These are phyloP conservation scores for Coemansia sp. DNA, from an alignment of 192 early-diverging fungal genomes.

Conservation along the genomic window DNA sequence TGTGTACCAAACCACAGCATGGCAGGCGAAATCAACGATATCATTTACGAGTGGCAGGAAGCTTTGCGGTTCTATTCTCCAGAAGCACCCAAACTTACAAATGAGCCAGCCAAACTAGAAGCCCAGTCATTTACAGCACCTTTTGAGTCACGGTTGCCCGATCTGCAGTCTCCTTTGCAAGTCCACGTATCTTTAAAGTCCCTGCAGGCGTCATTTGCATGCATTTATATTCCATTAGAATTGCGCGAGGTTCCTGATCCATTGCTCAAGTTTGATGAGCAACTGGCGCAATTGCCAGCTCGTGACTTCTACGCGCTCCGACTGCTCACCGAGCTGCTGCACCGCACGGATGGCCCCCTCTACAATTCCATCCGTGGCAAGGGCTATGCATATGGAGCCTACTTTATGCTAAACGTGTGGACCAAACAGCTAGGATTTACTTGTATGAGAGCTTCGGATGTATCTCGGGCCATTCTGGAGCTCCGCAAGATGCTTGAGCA, in stretches of 20 bases:
- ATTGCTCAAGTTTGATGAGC: conserved; percentile 21
- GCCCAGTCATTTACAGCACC: conserved; percentile 37
- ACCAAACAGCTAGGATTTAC: conserved; percentile 51
- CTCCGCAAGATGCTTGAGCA: conserved; percentile 21
- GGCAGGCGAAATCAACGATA: too few relatives aligned
- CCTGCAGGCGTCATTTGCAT: conserved; percentile 46
- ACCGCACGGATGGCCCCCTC: conserved; percentile 71
- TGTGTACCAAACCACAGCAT: too few relatives aligned
- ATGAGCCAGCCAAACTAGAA: too few relatives aligned
- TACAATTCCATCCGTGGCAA: conserved; percentile 72
- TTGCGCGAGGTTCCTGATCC: conserved; percentile 19
- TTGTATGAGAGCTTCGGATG: conserved; percentile 29
- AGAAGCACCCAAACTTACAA: too few relatives aligned
- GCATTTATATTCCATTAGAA: conserved; percentile 49
- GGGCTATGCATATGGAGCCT: conserved; percentile 73
- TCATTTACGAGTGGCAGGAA: too few relatives aligned
- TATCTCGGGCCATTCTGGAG: conserved; percentile 22
- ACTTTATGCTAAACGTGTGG: conserved; percentile 59
- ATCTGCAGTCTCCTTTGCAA: conserved; percentile 34
- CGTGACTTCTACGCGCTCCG: conserved; percentile 57
- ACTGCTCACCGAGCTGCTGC: conserved; percentile 67
- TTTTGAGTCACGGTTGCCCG: conserved; percentile 43
- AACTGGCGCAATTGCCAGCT: conserved; percentile 41
- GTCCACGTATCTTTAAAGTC: conserved; percentile 53
- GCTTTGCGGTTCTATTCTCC: too few relatives aligned